Percentiles rank a stretch among this genome's conserved stretches.
phyloP scores from a whole-genome alignment of 208 protist species.

The Acanthamoeba sp. region DNA sequence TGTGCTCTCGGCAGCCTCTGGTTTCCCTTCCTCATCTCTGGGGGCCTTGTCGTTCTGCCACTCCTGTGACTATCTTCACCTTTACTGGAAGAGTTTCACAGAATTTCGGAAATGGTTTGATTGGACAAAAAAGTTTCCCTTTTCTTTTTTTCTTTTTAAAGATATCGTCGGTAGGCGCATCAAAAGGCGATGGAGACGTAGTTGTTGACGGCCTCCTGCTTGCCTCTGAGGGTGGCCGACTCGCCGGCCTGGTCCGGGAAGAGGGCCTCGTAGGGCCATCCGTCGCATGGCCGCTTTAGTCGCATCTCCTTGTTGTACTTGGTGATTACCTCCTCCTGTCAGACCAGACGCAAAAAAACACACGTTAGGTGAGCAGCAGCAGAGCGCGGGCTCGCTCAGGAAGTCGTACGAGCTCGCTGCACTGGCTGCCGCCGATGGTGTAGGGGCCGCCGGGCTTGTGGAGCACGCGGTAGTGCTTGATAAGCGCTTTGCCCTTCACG shows the following conservation, averaged over 20 bases:
- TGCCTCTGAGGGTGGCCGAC: background rate
- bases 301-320: slow-evolving; percentile 70
- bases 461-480: slow-evolving; percentile 68
- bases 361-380: no score
- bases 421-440: slow-evolving; percentile 47
- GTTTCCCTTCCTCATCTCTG: no score
- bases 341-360: background rate
- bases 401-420: background rate
- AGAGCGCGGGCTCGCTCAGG: no score
- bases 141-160: background rate
- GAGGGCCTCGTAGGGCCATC: slow-evolving; percentile 47
- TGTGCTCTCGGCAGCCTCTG: no score
- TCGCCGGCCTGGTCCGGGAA: slow-evolving; percentile 8
- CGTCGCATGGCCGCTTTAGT: slow-evolving; percentile 51
- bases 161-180: background rate
- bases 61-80: no score
- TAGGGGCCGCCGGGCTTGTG: slow-evolving; percentile 60
- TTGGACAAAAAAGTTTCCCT: no score
- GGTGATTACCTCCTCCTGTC: slow-evolving; percentile 59
- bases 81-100: no score
- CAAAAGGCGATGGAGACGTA: slow-evolving; percentile 21
- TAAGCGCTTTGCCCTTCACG: background rate
- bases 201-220: background rate
- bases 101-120: no score
- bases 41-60: no score